Conservation (phyloP, 1,284 basidiomycete genomes). For the Gomphus bonarii region DNA sequence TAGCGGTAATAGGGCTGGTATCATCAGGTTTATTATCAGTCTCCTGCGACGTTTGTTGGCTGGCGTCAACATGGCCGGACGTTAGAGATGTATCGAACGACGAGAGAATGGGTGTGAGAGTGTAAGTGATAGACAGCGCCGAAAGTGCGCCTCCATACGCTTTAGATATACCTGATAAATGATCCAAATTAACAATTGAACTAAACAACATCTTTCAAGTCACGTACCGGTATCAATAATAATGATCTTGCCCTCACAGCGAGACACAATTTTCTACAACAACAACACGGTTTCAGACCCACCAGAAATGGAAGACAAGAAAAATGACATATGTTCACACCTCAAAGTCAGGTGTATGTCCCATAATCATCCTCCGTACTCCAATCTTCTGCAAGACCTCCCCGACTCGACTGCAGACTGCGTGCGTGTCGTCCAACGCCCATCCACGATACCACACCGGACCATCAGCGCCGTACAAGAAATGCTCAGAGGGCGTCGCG, state of each 20-base stretch:
- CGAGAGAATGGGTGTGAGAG: slow-evolving; percentile 37
- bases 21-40: not conserved
- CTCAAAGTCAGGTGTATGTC: slow-evolving; percentile 86
- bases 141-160: slow-evolving; percentile 89
- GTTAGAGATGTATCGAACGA: slow-evolving; percentile 16
- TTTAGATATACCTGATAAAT: slow-evolving; percentile 67
- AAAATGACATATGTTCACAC: no score
- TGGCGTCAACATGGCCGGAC: slow-evolving; percentile 7
- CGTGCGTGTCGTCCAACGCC: slow-evolving; percentile 62
- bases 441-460: slow-evolving; percentile 89
- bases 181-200: not conserved
- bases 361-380: slow-evolving; percentile 83
- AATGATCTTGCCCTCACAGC: slow-evolving; percentile 80
- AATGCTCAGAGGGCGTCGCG: slow-evolving; percentile 54
- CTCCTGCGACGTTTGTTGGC: slow-evolving; percentile 18
- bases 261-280: slow-evolving; percentile 57
- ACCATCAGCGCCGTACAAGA: slow-evolving; percentile 67
- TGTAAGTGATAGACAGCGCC: slow-evolving; percentile 78
- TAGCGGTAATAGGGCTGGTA: not conserved
- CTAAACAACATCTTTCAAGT: no score
- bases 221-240: slow-evolving; percentile 76
- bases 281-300: slow-evolving; percentile 3
- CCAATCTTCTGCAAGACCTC: slow-evolving; percentile 62
- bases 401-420: slow-evolving; percentile 63
- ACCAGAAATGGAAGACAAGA: not conserved